Percentiles rank a stretch among this genome's conserved stretches.
Conservation (phyloP, 495 filamentous ascomycete genomes). For the Lepraria neglecta region DNA sequence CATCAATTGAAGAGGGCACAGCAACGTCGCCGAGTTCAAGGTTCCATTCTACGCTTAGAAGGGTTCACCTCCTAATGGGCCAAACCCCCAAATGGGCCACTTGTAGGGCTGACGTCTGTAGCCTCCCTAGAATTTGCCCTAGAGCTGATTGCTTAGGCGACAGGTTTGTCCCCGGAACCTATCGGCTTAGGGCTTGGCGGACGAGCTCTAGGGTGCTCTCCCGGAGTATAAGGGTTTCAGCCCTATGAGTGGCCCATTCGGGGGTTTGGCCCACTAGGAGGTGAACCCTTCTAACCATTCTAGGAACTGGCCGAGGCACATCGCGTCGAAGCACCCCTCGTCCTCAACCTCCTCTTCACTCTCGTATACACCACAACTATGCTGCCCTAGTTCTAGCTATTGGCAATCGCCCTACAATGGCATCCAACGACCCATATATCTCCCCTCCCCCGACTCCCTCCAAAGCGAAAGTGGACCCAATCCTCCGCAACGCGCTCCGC, state of each 20-base stretch:
- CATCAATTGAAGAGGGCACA: too few relatives aligned
- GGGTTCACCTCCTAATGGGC: background rate
- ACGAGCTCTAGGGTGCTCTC: too few relatives aligned
- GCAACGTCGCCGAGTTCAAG: too few relatives aligned
- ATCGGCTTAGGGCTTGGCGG: too few relatives aligned
- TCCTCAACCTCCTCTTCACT: background rate
- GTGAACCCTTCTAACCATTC: background rate
- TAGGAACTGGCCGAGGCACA: background rate
- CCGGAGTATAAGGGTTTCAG: too few relatives aligned
- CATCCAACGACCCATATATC: conserved; percentile 21
- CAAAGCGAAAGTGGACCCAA: conserved; percentile 20
- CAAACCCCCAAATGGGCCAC: too few relatives aligned
- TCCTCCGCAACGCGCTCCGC: conserved; percentile 65
- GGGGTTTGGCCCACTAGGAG: too few relatives aligned
- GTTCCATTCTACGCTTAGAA: too few relatives aligned
- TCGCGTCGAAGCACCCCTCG: background rate
- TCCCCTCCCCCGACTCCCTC: conserved; percentile 19
- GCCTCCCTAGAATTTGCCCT: background rate
- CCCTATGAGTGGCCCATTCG: too few relatives aligned
- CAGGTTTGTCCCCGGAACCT: too few relatives aligned
- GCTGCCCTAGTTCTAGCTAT: background rate
- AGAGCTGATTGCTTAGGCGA: too few relatives aligned
- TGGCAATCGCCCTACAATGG: conserved; percentile 1
- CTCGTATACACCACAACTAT: background rate
- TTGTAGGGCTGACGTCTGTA: background rate